phyloP scores from a whole-genome alignment of 78 protist genomes.

The Dictyostelium capitatum region DNA sequence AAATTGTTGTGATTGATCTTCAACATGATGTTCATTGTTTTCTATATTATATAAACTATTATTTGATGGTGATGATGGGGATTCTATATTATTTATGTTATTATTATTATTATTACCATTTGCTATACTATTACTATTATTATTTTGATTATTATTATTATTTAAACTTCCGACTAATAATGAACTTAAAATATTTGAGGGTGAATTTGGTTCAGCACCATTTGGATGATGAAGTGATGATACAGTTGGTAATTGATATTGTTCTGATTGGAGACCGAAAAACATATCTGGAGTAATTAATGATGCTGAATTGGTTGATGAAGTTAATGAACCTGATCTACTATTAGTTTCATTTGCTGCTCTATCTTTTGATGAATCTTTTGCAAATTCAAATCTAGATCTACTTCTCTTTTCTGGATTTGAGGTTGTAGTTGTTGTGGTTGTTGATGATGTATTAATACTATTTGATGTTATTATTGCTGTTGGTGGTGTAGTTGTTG shows the following conservation, averaged over 20 bases:
- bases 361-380: conserved; percentile 20
- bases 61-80: neutral
- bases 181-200: neutral
- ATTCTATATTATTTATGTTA: neutral
- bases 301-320: neutral
- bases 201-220: conserved; percentile 24
- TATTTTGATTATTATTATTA: neutral
- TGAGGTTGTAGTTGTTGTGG: neutral
- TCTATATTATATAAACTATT: neutral
- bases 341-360: neutral
- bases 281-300: conserved; percentile 50
- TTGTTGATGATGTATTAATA: neutral
- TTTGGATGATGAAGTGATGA: conserved; percentile 44
- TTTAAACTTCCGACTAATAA: conserved; percentile 6
- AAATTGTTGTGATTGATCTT: conserved; percentile 56
- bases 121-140: neutral
- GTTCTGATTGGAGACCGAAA: conserved; percentile 37
- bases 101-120: conserved; percentile 27
- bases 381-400: conserved; percentile 69
- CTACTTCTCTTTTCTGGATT: neutral
- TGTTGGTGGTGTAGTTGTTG: neutral
- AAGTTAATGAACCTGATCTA: neutral
- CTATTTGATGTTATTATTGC: neutral
- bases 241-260: neutral
- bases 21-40: neutral